Evolutionary conservation across 331 rosid genomes (phyloP), one percentile per base, ranked within the genome.

Genomic region (Acacia concinna): DNA sequence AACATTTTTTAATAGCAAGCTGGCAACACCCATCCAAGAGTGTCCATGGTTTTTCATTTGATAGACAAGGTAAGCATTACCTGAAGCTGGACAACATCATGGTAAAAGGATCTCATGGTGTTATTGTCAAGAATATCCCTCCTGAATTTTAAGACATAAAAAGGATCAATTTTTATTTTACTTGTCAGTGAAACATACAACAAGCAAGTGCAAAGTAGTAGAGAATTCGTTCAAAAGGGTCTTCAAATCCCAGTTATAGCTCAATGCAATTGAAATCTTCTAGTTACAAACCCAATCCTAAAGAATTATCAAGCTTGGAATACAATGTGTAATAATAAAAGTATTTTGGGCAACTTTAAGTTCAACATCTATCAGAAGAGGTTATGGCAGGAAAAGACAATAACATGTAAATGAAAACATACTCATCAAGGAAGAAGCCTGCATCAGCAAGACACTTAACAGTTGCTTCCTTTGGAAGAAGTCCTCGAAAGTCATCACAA

Each of bases 341-440:
- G 54, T 30, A 77, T 56, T 49, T 75, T 31, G 38, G 35, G 72
- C 64, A 79, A 70, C 62, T 31, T 30, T 71, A 73, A 18, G 63
- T 54, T 74, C 32, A 13, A 30, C 47, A 52, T 59, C 72, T 66
- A 63, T 60, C 6, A 62, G 32, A 76, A 51, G 74, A 77, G 63
- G 70, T 74, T 31, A 52, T 60, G 60, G 60, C 73, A 77, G 65
- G 74, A 40, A 31, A 86, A 62, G 67, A 37, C 25, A 59, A 51
- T 13, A 74, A 73, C 47, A 73, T 52, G 25, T 67, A 73, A 63
- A 60, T 47, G 56, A 76, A 85, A 90, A 87, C 97, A 86, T 93
- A 95, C 99, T 90, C 99, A 68, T 93, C 89, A 52, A 95, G 98
- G 86, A 95, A 95, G 87, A 95, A 95, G 77, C 99, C 91, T 62